A percentile compares a stretch with the other conserved stretches of the same genome.
Evolutionary conservation across 164 flowering plant genomes (phyloP).

Genomic region (Pachysandra terminalis): DNA sequence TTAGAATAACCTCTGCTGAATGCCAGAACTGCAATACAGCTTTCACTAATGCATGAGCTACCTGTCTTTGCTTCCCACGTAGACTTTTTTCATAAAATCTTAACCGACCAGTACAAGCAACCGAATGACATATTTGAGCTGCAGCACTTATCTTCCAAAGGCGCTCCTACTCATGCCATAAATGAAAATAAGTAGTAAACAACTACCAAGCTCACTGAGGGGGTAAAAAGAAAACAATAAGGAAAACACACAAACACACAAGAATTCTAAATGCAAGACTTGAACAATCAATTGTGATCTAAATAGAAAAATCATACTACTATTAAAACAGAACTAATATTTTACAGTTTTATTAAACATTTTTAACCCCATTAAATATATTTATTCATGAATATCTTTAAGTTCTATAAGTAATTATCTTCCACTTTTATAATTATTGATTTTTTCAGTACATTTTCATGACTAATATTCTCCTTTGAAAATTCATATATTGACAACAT

Average conservation of each 20-base stretch:
- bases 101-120: slow-evolving; percentile 47
- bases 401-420: too few relatives aligned
- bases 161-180: slow-evolving; percentile 59
- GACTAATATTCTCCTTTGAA: too few relatives aligned
- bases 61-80: slow-evolving; percentile 38
- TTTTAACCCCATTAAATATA: too few relatives aligned
- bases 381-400: too few relatives aligned
- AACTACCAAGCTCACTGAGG: background rate
- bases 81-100: slow-evolving; percentile 41
- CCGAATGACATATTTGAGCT: slow-evolving; percentile 55
- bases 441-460: too few relatives aligned
- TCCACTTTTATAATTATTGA: too few relatives aligned
- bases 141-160: slow-evolving; percentile 89
- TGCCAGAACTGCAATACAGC: slow-evolving; percentile 87
- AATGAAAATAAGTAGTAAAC: slow-evolving; percentile 1
- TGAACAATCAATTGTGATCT: too few relatives aligned
- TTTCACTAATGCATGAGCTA: slow-evolving; percentile 61
- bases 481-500: too few relatives aligned
- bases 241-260: background rate
- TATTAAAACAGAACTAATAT: background rate
- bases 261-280: background rate
- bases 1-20: slow-evolving; percentile 44
- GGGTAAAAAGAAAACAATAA: background rate
- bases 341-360: too few relatives aligned
- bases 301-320: too few relatives aligned